Evolutionary conservation across 345 rosid species (phyloP), one percentile per base, ranked within the genome.

Genomic region (Nephelium lappaceum): DNA sequence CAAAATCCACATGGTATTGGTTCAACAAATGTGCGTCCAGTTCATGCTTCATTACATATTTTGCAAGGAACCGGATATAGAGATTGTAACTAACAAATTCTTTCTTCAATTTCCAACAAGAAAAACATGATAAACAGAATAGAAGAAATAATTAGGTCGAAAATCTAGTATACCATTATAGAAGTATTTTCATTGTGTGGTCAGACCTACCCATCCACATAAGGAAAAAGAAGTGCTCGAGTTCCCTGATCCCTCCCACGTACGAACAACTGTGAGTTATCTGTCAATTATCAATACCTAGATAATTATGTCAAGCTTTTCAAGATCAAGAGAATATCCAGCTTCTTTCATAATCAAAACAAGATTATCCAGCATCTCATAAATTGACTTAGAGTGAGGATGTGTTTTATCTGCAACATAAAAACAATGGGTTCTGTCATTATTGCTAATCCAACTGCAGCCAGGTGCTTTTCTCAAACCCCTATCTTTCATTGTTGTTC

Each of bases 381-480:
- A 83, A 47, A 88, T 87, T 3, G 84, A 81, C 57, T 55, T 67
- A 12, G 88, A 83, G 81, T 69, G 62, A 60, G 89, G 84, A 84
- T 90, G 94, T 68, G 67, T 79, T 75, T 85, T 85, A 80, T 92
- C 97, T 8, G 91, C 78, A 15, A 83, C 91, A 67, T 62, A 86
- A 68, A 90, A 92, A 81, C 82, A 82, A 84, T 85, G 88, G 42
- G 91, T 86, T 36, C 70, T 79, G 55, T 85, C 86, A 73, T 78
- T 71, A 68, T 89, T 81, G 79, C 73, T 88, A 66, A 88, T 88
- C 93, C 94, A 89, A 87, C 94, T 91, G 84, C 90, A 92, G 21
- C 94, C 91, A 38, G 97, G 91, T 67, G 92, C 83, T 84, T 91
- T 92, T 78, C 73, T 87, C 61, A 92, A 73, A 43, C 92, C 91